A percentile compares a stretch with the other conserved stretches of the same genome.
These are phyloP conservation scores for Atkinsonella texensis DNA, from an alignment of 2,329 filamentous ascomycete genomes.

Conservation along the genomic window DNA sequence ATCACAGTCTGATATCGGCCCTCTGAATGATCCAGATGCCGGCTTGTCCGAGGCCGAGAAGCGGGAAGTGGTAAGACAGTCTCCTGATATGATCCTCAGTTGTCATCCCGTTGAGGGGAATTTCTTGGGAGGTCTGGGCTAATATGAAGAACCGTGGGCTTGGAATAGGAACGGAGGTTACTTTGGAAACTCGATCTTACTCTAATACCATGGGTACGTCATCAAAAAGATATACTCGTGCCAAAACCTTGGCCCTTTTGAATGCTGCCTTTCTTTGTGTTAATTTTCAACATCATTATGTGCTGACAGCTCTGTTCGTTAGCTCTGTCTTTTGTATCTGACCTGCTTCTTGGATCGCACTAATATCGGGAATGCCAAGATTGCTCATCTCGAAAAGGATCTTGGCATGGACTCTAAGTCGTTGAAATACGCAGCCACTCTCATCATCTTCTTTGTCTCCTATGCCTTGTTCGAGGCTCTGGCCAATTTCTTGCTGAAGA, in stretches of 20 bases:
- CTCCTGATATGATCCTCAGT: background rate
- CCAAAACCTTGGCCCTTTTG: background rate
- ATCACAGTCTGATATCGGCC: conserved; percentile 17
- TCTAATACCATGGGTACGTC: conserved; percentile 45
- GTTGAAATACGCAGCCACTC: conserved; percentile 57
- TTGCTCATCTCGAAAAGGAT: conserved; percentile 31
- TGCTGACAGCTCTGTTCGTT: background rate
- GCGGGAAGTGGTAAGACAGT: conserved; percentile 42
- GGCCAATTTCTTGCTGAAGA: conserved; percentile 72
- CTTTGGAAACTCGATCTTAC: conserved; percentile 49
- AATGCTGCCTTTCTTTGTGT: background rate
- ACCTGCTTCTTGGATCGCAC: conserved; percentile 65
- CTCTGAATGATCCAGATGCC: conserved; percentile 37
- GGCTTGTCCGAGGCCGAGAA: conserved; percentile 52
- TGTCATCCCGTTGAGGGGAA: too few species aligned
- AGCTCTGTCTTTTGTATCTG: conserved; percentile 60
- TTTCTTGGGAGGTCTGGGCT: background rate
- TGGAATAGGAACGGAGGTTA: conserved; percentile 44
- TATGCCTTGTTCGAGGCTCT: conserved; percentile 70
- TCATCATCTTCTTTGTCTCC: conserved; percentile 80
- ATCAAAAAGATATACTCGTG: background rate
- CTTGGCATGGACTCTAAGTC: conserved; percentile 44
- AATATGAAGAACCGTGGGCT: background rate
- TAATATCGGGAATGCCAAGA: conserved; percentile 63
- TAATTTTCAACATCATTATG: background rate